Evolutionary conservation across 75 land plant genomes (phyloP), one percentile per base, ranked within the genome.

Genomic region (Pinus taeda): DNA sequence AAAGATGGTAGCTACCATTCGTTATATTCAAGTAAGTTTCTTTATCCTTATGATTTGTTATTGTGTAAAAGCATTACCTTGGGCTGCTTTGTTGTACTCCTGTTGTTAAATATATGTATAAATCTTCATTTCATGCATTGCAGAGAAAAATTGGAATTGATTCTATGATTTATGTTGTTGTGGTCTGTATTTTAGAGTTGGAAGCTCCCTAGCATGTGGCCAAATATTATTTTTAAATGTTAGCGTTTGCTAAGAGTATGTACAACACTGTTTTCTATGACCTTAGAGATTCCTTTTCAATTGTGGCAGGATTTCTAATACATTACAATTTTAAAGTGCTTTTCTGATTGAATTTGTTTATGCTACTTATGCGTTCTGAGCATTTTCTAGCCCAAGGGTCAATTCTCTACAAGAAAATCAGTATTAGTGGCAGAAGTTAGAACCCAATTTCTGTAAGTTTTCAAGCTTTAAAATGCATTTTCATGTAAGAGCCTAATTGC

Each of bases 1-100:
- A 79, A 95, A 95, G 86, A 93, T 93, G 13, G 78, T 72, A 36
- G 86, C 91, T 15, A 81, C 96, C 57, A 91, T 93, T 93, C 84
- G 84, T 42, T 95, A 90, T 79, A 73, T 97, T 79, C 98, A 93
- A 86, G 99, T 97, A 85, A 74, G 93, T 86, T 62, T 30, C 7
- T 67, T 53, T 6, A 17, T 57, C 15, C 39, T 57, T 42, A 37
- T 15, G 49, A 61, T 14, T 7, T 71, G 53, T 66, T 77, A 9
- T 49, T 74, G 30, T 20, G 7, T 15, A 37, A 22, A 59, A 63
- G 37, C 17, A 18, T 61, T 39, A 3, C n/a, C 21, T 60, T n/a
- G 17, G 1, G 30, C 33, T 36, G 29, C 49, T 67, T 37, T 18
- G 13, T 15, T 74, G 22, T 57, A 29, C 39, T 59, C 5, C 42